Base-by-base conservation (phyloP, 2,329 filamentous ascomycete genomes). In the Mycosphaerelloides madeirae region DNA sequence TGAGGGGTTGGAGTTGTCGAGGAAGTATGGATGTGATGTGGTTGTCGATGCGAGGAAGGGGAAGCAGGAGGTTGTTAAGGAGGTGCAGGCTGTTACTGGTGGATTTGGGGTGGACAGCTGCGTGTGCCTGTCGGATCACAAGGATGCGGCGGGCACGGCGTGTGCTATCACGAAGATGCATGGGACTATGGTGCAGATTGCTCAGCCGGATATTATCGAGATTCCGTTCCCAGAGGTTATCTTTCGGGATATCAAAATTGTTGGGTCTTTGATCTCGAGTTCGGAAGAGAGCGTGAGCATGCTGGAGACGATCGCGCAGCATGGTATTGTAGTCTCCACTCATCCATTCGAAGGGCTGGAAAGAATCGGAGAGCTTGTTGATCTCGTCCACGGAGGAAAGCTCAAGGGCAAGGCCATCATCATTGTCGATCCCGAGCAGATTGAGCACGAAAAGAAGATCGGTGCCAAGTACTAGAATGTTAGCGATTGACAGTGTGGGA, bases 91-190 rank as follows among this genome's bases (percentile, higher is more conserved):
- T 8, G 67, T 70, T 0, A 81, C 77, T 0, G 68, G 66, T 8
- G 73, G 71, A 0, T 46, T 62, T 7, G 75, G 78, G 1, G 78
- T 70, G 0, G 71, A 78, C 43, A 72, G 72, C 1, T 73, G 77
- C 0, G 59, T 83, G 11, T 75, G 74, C 37, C 58, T 82, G 1
- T 70, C 70, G n/a, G 78, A 81, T 49, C 73, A 75, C 14, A 58
- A 66, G 1, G 63, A 62, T 0, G 73, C 78, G 2, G 72, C 76
- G 31, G 76, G 69, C 4, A 60, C 73, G 16, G 72, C 69, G 0
- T 78, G 74, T 41, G 77, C 77, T 0, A 65, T 80, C 1, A 83
- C 79, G 0, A 74, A 69, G 55, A 80, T 76, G 70, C 79, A 83
- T 55, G 78, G 77, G 2, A 71, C 66, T 0, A 66, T 81, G 56